phyloP scores from a whole-genome alignment of 306 rosid species.

The Begonia masoniana region DNA sequence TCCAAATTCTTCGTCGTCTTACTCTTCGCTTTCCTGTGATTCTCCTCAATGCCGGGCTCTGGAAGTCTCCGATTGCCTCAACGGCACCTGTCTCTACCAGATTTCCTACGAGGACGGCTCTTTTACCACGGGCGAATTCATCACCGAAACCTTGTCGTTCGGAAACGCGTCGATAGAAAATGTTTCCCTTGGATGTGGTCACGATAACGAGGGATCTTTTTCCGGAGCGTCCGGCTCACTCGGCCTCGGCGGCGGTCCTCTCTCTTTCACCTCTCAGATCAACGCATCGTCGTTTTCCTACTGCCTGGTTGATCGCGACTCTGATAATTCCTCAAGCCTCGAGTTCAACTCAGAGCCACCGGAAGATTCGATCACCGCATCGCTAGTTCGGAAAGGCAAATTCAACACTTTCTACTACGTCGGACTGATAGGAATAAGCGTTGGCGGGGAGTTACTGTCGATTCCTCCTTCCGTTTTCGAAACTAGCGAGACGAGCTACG shows the following conservation, averaged over 20 bases:
- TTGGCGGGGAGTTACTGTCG: conserved; percentile 38
- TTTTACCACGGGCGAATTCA: conserved; percentile 60
- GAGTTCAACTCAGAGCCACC: conserved; percentile 75
- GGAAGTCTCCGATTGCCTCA: conserved; percentile 30
- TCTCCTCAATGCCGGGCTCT: conserved; percentile 39
- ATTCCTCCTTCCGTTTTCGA: conserved; percentile 38
- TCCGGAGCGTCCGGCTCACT: conserved; percentile 64
- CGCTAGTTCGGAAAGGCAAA: conserved; percentile 23
- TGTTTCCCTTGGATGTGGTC: conserved; percentile 76
- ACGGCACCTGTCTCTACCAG: conserved; percentile 52
- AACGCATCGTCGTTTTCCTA: conserved; percentile 71
- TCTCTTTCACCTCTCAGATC: conserved; percentile 50
- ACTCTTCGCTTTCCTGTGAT: conserved; percentile 33
- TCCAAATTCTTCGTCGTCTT: conserved; percentile 46
- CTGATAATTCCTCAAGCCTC: conserved; percentile 50
- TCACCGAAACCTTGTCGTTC: conserved; percentile 62
- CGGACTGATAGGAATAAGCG: conserved; percentile 46
- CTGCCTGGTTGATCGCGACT: conserved; percentile 80
- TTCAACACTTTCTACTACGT: conserved; percentile 52
- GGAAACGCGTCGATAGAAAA: conserved; percentile 25
- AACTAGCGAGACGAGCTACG: conserved; percentile 31
- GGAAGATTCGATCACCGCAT: conserved; percentile 39
- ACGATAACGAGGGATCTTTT: conserved; percentile 73
- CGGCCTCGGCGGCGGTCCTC: conserved; percentile 78
- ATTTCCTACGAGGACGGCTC: conserved; percentile 84